Evolutionary conservation across 441 rosid genomes (phyloP), one percentile per base, ranked within the genome.

Genomic region (Eruca vesicaria): DNA sequence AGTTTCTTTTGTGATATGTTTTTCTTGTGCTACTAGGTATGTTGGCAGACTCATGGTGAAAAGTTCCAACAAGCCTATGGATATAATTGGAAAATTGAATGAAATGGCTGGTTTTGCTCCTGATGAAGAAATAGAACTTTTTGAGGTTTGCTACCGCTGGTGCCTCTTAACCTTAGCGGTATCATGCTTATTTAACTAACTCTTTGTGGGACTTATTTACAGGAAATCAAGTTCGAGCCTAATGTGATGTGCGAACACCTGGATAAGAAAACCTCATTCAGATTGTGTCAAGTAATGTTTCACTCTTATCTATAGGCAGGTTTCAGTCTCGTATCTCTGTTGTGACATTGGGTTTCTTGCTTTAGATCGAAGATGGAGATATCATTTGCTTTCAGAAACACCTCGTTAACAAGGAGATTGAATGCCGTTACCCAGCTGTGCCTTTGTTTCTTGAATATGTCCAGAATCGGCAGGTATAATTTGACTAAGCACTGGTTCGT

Each of bases 61-160:
- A 81, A 71, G 81, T 76, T 72, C 75, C 71, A 83, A 86, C 63
- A 86, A 88, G 84, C 89, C 95, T 19, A 79, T 69, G 68, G 95
- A 90, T 79, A 80, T 85, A 73, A 73, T 84, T 72, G 66, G 82
- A 32, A 83, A 84, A 68, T 79, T 96, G 60, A 93, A 90, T 82
- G 86, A 89, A 82, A 86, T 96, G 99, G 96, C 96, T 77, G 96
- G 97, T 66, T 92, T 89, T 84, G 70, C 87, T 58, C 87, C 90
- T 72, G 97, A 92, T 82, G 91, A 88, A 76, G 97, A 91, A 74
- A 85, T 96, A 66, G 92, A 93, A 67, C 92, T 96, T 71, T 93
- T 85, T 76, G 99, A 96, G 98, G 99, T 96, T 79, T 70, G 77
- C 67, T 56, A 52, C 63, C 50, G 29, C 60, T 20, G 66, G 11